Evolutionary conservation across 441 rosid species (phyloP).

Genomic region (Capsella rubella): DNA sequence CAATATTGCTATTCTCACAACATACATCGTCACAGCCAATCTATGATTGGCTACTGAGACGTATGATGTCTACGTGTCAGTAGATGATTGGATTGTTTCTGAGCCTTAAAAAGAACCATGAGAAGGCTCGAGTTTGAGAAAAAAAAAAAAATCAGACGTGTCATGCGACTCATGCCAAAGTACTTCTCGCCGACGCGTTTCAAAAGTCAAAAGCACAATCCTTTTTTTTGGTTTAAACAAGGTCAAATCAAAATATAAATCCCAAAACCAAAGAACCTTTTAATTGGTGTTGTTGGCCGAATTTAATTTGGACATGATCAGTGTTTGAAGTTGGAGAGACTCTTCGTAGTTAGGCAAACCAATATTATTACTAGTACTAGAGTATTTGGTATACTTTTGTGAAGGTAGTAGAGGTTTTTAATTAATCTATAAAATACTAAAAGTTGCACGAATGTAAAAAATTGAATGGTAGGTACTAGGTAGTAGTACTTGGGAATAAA

Average conservation of each 20-base stretch:
- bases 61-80: not conserved
- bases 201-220: too few relatives aligned
- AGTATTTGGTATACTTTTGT: not conserved
- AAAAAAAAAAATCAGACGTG: slow-evolving; percentile 10
- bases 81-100: not conserved
- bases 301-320: too few relatives aligned
- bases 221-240: too few relatives aligned
- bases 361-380: not conserved
- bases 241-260: too few relatives aligned
- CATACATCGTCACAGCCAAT: not conserved
- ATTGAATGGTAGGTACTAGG: not conserved
- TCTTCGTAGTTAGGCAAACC: too few relatives aligned
- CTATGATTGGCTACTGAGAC: slow-evolving; percentile 9
- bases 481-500: not conserved
- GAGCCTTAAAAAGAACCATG: not conserved
- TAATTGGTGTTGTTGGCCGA: too few relatives aligned
- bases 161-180: slow-evolving; percentile 35
- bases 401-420: not conserved
- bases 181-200: too few relatives aligned
- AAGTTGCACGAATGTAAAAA: not conserved
- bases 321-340: too few relatives aligned
- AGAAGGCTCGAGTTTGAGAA: slow-evolving; percentile 12
- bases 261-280: too few relatives aligned
- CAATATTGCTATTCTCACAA: slow-evolving; percentile 29
- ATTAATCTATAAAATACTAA: too few relatives aligned